phyloP scores from a whole-genome alignment of 2,329 filamentous ascomycete species.

The Gremmenia infestans region DNA sequence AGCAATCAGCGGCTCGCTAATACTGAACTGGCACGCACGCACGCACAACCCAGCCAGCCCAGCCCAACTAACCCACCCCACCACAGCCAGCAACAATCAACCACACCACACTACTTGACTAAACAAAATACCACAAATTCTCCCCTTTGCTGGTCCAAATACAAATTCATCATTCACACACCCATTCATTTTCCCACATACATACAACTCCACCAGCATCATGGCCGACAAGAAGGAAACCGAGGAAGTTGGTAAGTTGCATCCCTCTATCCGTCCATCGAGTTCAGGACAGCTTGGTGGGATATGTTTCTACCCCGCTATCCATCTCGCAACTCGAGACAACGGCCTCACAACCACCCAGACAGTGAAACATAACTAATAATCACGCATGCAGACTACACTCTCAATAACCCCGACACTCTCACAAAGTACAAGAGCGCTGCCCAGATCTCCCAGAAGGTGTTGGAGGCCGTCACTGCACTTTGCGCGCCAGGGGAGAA shows the following conservation, averaged over 20 bases:
- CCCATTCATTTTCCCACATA: background rate
- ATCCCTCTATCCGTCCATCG: constrained; percentile 25
- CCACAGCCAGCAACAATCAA: too few relatives aligned
- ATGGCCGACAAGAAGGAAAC: constrained; percentile 40
- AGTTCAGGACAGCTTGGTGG: constrained; percentile 13
- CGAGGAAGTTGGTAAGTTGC: constrained; percentile 36
- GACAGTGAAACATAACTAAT: constrained; percentile 10
- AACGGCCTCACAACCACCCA: background rate
- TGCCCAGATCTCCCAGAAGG: constrained; percentile 90
- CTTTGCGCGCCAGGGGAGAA: constrained; percentile 79
- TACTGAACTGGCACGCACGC: too few relatives aligned
- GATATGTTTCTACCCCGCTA: constrained; percentile 29
- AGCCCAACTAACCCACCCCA: too few relatives aligned
- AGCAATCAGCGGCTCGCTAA: too few relatives aligned
- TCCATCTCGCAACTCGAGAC: constrained; percentile 9
- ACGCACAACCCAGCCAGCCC: too few relatives aligned
- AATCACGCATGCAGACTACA: constrained; percentile 60
- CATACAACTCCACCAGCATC: constrained; percentile 13
- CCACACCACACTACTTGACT: background rate
- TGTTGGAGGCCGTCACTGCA: constrained; percentile 76
- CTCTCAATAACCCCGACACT: constrained; percentile 86
- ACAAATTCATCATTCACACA: background rate
- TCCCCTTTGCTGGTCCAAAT: background rate
- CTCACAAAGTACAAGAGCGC: constrained; percentile 99
- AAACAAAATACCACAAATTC: background rate